Percentiles rank a stretch among this genome's conserved stretches.
These are phyloP conservation scores for Infundibulicybe gibba DNA, from an alignment of 768 basidiomycete genomes.

Conservation along the genomic window DNA sequence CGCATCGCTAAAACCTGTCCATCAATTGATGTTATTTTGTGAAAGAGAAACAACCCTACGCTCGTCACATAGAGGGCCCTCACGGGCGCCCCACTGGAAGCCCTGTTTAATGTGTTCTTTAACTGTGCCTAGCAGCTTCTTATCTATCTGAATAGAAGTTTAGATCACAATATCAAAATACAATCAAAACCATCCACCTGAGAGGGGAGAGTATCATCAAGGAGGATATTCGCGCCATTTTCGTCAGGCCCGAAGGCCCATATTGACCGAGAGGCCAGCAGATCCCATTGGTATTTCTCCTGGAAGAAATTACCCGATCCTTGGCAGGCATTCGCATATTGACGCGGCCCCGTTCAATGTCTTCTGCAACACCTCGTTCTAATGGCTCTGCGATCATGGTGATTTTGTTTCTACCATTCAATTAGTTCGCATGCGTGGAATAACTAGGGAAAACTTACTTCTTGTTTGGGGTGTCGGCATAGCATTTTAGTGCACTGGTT, in stretches of 20 bases:
- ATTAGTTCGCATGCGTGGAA: conserved; percentile 6
- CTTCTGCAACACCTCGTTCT: conserved; percentile 93
- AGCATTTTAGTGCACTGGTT: conserved; percentile 96
- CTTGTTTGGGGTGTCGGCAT: conserved; percentile 99
- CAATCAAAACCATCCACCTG: conserved; percentile 47
- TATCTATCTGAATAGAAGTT: conserved; percentile 65
- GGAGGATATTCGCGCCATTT: conserved; percentile 85
- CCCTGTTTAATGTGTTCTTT: conserved; percentile 98
- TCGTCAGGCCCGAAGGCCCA: conserved; percentile 99
- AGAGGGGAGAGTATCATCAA: conserved; percentile 95
- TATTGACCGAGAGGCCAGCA: conserved; percentile 95
- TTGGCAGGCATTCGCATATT: conserved; percentile 95
- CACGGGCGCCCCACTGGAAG: conserved; percentile 98
- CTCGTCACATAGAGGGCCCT: conserved; percentile 97
- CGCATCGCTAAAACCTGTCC: conserved; percentile 71
- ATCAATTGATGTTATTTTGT: conserved; percentile 1
- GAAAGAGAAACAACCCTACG: conserved; percentile 58
- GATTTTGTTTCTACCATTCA: conserved; percentile 76
- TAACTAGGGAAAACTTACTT: conserved; percentile 54
- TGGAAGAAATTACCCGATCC: conserved; percentile 96
- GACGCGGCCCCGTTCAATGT: conserved; percentile 90
- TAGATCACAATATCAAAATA: background rate
- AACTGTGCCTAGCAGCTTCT: conserved; percentile 84
- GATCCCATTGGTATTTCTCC: conserved; percentile 97
- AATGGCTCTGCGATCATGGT: conserved; percentile 99